Evolutionary conservation across 768 basidiomycete genomes (phyloP).

Genomic region (Pisolithus marmoratus): DNA sequence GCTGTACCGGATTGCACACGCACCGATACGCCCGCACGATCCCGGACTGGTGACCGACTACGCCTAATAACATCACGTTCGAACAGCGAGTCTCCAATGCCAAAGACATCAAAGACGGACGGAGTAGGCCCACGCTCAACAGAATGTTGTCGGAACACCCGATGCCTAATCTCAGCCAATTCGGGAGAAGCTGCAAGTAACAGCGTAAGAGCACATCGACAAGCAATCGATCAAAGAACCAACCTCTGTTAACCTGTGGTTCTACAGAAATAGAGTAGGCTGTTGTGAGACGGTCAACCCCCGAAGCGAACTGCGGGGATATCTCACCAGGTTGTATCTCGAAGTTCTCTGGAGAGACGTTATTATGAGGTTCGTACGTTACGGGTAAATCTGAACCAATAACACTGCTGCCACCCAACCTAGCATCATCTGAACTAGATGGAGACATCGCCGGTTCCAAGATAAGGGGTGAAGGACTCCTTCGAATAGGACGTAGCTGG

Average conservation of each 20-base stretch:
- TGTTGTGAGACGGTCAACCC: background rate
- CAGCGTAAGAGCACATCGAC: background rate
- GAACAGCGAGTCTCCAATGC: slow-evolving; percentile 17
- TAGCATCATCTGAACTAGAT: slow-evolving; percentile 9
- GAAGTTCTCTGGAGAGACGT: background rate
- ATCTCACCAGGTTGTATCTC: background rate
- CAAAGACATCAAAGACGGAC: slow-evolving; percentile 26
- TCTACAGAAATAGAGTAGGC: background rate
- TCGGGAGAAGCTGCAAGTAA: background rate
- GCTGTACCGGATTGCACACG: slow-evolving; percentile 10
- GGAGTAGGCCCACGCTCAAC: slow-evolving; percentile 17
- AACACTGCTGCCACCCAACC: slow-evolving; percentile 11
- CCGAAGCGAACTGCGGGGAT: background rate
- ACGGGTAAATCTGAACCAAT: background rate
- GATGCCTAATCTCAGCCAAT: slow-evolving; percentile 5
- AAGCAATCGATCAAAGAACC: background rate
- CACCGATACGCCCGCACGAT: background rate
- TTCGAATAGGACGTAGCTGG: slow-evolving; percentile 6
- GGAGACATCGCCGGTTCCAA: slow-evolving; percentile 15
- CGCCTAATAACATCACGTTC: slow-evolving; percentile 10
- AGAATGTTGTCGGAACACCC: slow-evolving; percentile 19
- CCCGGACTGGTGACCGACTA: slow-evolving; percentile 4
- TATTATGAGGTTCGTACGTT: background rate
- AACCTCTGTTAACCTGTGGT: background rate
- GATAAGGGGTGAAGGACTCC: slow-evolving; percentile 22